Evolutionary conservation across 73 alveolate species (phyloP).

Genomic region (Uronychia binucleata): DNA sequence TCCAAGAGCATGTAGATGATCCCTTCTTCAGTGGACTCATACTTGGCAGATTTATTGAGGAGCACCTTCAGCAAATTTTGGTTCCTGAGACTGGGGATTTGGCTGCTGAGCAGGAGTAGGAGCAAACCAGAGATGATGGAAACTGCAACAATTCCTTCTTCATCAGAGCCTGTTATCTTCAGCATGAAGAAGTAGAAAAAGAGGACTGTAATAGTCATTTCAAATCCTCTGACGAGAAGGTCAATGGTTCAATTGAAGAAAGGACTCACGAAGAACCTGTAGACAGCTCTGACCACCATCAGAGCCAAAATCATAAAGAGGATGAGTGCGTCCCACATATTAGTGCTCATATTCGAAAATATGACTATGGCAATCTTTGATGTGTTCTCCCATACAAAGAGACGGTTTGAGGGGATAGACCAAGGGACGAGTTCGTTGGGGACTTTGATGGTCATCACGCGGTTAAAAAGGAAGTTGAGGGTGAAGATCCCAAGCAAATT

Average conservation of each 20-base stretch:
- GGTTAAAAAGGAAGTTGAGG: background rate
- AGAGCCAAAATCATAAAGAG: background rate
- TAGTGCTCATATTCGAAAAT: background rate
- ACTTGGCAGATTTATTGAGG: background rate
- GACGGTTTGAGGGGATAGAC: background rate
- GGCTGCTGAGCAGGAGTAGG: background rate
- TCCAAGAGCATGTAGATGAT: background rate
- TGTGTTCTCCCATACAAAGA: background rate
- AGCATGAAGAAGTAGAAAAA: background rate
- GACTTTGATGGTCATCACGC: background rate
- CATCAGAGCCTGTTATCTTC: background rate
- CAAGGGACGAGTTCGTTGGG: background rate
- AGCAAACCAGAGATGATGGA: background rate
- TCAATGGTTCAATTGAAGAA: background rate
- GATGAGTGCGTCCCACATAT: background rate
- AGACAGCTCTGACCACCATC: background rate
- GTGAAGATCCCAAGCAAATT: background rate
- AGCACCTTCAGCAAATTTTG: background rate
- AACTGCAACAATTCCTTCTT: background rate
- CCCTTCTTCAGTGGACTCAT: background rate
- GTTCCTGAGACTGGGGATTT: background rate
- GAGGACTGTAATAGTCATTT: background rate
- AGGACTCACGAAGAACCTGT: background rate
- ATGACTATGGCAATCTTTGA: background rate
- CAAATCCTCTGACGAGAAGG: background rate